Evolutionary conservation across 2,329 filamentous ascomycete species (phyloP).

Genomic region (Sporothrix inflata): DNA sequence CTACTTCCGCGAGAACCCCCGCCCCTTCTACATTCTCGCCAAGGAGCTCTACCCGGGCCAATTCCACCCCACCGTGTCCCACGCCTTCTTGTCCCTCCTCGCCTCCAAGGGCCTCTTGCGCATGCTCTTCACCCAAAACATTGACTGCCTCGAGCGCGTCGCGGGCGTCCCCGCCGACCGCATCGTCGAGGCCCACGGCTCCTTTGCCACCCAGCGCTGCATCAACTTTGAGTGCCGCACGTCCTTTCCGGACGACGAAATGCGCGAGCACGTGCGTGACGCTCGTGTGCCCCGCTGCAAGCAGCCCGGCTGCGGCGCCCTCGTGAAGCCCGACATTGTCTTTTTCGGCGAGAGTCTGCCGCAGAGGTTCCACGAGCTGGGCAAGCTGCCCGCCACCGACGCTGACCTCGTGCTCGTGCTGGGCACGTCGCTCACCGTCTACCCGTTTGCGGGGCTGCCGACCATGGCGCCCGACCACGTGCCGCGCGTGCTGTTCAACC

Average conservation of each 20-base stretch:
- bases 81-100: conserved; percentile 84
- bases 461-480: conserved; percentile 61
- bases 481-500: conserved; percentile 85
- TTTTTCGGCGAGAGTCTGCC: conserved; percentile 79
- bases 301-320: conserved; percentile 63
- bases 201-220: conserved; percentile 88
- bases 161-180: conserved; percentile 80
- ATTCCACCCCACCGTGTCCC: conserved; percentile 85
- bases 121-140: conserved; percentile 96
- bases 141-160: conserved; percentile 88
- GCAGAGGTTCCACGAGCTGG: conserved; percentile 63
- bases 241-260: conserved; percentile 73
- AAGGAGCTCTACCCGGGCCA: conserved; percentile 90
- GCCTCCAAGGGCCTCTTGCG: conserved; percentile 76
- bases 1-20: conserved; percentile 82
- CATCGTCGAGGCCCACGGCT: conserved; percentile 93
- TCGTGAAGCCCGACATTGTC: conserved; percentile 93
- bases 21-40: conserved; percentile 89
- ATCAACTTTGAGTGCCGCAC: conserved; percentile 73
- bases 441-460: conserved; percentile 85
- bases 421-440: conserved; percentile 42
- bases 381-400: conserved; percentile 50
- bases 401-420: conserved; percentile 45
- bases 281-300: conserved; percentile 73
- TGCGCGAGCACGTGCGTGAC: conserved; percentile 69